Evolutionary conservation across 78 protist genomes (phyloP).

Genomic region (Tieghemostelium lacteum): DNA sequence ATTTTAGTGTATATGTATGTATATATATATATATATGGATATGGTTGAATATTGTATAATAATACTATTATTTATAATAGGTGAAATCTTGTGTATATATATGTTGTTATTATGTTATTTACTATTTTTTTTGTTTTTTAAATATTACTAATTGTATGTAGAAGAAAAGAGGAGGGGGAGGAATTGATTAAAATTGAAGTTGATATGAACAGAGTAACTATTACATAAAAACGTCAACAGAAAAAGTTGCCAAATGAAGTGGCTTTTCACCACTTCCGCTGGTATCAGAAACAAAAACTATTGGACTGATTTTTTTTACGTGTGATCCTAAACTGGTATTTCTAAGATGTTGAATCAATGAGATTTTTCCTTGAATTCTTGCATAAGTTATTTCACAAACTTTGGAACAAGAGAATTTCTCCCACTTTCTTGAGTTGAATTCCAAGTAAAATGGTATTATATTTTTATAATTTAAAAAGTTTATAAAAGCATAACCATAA

Average conservation of each 20-base stretch:
- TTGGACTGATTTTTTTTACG: conserved; percentile 25
- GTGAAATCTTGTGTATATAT: no score
- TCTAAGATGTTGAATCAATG: conserved; percentile 59
- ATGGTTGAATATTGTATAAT: no score
- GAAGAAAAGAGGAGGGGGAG: background rate
- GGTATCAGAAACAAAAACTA: conserved; percentile 26
- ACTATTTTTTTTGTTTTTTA: no score
- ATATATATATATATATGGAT: no score
- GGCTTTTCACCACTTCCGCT: background rate
- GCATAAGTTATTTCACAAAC: conserved; percentile 91
- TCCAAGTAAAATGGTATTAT: conserved; percentile 72
- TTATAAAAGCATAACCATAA: conserved; percentile 94
- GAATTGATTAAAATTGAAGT: no score
- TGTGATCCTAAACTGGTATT: background rate
- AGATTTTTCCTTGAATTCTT: conserved; percentile 63
- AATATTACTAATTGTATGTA: no score
- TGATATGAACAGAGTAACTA: background rate
- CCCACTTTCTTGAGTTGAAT: conserved; percentile 86
- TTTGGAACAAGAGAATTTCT: conserved; percentile 82
- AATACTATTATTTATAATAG: no score
- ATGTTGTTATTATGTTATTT: background rate
- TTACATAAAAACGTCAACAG: background rate
- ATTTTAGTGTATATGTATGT: no score
- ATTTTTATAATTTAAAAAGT: conserved; percentile 52
- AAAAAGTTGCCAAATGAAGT: background rate